Conservation (phyloP, 2,329 filamentous ascomycete genomes). For the Gnomoniopsis sp. region DNA sequence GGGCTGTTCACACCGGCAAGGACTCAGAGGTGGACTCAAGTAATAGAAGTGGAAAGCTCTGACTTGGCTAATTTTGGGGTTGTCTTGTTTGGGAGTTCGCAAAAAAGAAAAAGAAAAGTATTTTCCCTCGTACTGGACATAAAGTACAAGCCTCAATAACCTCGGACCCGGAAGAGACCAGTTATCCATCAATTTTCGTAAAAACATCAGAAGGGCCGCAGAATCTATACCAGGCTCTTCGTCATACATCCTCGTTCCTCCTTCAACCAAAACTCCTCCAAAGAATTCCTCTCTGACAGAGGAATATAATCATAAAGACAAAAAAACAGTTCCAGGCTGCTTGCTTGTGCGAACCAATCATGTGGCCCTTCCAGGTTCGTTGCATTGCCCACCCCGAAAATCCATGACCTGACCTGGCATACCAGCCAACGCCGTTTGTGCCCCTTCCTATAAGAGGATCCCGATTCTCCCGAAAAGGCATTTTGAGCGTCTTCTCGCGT, state of each 20-base stretch:
- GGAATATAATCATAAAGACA: background rate
- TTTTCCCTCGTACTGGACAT: background rate
- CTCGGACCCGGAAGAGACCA: background rate
- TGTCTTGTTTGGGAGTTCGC: background rate
- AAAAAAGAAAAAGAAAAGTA: background rate
- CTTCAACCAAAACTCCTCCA: background rate
- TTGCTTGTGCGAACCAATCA: conserved; percentile 7
- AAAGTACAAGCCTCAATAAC: background rate
- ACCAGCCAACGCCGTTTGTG: conserved; percentile 13
- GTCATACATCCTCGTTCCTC: background rate
- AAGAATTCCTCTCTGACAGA: background rate
- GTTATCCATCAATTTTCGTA: background rate
- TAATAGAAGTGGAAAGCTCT: background rate
- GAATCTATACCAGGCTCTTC: background rate
- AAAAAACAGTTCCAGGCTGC: background rate
- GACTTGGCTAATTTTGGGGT: background rate
- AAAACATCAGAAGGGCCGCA: background rate
- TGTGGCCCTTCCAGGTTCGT: conserved; percentile 7
- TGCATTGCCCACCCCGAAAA: background rate
- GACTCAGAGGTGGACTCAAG: background rate
- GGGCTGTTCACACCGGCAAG: too few relatives aligned
- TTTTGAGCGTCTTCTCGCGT: conserved; percentile 12
- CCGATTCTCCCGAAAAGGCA: conserved; percentile 1
- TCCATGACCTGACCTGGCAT: background rate
- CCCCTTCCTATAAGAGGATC: background rate